phyloP scores from a whole-genome alignment of 2,329 filamentous ascomycete species.

The Nothophaeocryptopus gaeumannii region DNA sequence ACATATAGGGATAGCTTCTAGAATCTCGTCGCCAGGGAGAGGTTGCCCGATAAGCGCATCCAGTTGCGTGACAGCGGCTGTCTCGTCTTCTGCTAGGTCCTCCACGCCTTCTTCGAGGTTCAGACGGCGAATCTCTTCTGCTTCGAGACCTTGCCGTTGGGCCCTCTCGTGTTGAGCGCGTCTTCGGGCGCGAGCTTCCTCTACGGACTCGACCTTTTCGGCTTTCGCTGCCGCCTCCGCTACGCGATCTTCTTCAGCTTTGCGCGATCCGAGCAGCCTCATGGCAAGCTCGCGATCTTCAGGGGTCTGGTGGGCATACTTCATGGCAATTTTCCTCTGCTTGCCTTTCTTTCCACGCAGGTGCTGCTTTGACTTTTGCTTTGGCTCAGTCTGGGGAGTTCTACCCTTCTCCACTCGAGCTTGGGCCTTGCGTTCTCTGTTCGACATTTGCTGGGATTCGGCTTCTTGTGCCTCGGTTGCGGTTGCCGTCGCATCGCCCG shows the following conservation, averaged over 20 bases:
- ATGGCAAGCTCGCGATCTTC: slow-evolving; percentile 85
- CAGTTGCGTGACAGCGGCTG: slow-evolving; percentile 52
- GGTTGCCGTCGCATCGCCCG: slow-evolving; percentile 7
- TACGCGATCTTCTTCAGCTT: slow-evolving; percentile 64
- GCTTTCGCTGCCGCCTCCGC: slow-evolving; percentile 58
- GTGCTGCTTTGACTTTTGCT: slow-evolving; percentile 18
- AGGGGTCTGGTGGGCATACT: slow-evolving; percentile 92
- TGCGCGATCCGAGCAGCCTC: slow-evolving; percentile 75
- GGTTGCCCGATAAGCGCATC: slow-evolving; percentile 76
- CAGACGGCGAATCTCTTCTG: slow-evolving; percentile 64
- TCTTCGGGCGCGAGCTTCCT: slow-evolving; percentile 70
- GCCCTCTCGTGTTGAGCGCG: slow-evolving; percentile 75
- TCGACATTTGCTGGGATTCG: slow-evolving; percentile 30
- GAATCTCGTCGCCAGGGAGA: slow-evolving; percentile 75
- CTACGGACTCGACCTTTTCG: slow-evolving; percentile 62
- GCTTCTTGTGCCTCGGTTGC: slow-evolving; percentile 32
- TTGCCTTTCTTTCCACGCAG: slow-evolving; percentile 74
- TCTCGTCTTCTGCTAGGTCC: slow-evolving; percentile 33
- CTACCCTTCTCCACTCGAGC: slow-evolving; percentile 18
- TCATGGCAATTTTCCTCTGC: slow-evolving; percentile 79
- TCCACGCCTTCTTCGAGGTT: slow-evolving; percentile 58
- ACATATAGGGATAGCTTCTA: slow-evolving; percentile 62
- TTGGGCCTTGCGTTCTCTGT: slow-evolving; percentile 34
- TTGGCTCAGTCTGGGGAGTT: slow-evolving; percentile 15
- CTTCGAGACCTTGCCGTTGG: slow-evolving; percentile 70